These are phyloP conservation scores for Fusarium sp. DNA, from an alignment of 2,329 filamentous ascomycete species.

Conservation along the genomic window DNA sequence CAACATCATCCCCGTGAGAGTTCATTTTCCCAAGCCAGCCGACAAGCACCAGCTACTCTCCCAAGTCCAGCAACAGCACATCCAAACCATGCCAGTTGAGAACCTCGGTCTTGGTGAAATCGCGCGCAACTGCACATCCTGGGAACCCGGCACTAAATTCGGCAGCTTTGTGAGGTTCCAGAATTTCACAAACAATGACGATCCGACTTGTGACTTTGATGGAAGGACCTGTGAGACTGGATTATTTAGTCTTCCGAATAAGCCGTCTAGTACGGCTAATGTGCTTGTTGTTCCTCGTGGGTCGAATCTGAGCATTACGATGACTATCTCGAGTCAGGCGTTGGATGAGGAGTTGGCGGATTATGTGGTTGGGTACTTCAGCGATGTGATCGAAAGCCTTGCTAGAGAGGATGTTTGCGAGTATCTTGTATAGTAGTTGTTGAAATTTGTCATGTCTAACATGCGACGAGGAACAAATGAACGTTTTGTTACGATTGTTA, in stretches of 20 bases:
- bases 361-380: conserved; percentile 5
- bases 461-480: too few species aligned
- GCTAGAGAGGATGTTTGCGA: background rate
- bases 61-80: conserved; percentile 2
- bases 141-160: background rate
- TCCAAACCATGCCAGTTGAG: conserved; percentile 7
- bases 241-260: conserved; percentile 8
- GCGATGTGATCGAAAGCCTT: background rate
- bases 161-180: conserved; percentile 14
- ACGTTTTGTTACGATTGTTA: too few species aligned
- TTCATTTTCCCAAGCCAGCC: background rate
- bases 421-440: background rate
- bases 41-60: background rate
- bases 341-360: background rate
- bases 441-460: background rate
- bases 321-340: conserved; percentile 1
- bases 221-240: background rate
- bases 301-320: background rate
- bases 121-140: background rate
- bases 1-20: conserved; percentile 18
- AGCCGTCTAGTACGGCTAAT: background rate
- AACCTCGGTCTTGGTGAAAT: conserved; percentile 6
- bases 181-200: conserved; percentile 13
- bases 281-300: conserved; percentile 11
- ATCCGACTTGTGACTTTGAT: conserved; percentile 9